phyloP scores from a whole-genome alignment of 257 asterid species.

The Anisodus tanguticus region DNA sequence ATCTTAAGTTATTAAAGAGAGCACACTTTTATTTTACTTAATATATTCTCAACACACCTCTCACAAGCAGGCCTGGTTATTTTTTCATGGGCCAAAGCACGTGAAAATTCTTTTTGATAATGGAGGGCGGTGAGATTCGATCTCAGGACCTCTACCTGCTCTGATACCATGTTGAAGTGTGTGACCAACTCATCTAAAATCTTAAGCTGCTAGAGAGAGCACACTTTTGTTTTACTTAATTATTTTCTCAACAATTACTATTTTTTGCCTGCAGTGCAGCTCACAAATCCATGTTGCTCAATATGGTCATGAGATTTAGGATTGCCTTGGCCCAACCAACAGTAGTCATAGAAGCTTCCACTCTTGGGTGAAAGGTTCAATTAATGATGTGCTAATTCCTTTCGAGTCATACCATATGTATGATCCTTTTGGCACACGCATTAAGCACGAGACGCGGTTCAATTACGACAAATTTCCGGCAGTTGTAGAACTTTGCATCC shows the following conservation, averaged over 20 bases:
- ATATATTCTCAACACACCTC: too few species aligned
- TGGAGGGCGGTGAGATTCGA: too few species aligned
- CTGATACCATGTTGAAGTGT: too few species aligned
- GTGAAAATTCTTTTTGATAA: too few species aligned
- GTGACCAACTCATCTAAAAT: too few species aligned
- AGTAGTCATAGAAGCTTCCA: constrained; percentile 70
- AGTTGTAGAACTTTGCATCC: constrained; percentile 92
- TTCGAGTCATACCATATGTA: constrained; percentile 87
- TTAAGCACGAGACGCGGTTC: constrained; percentile 86
- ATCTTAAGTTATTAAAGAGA: too few species aligned
- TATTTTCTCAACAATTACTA: background rate
- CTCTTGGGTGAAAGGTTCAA: constrained; percentile 87
- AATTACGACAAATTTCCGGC: constrained; percentile 83
- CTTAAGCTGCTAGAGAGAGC: too few species aligned
- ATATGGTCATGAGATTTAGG: constrained; percentile 71
- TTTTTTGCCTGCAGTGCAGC: constrained; percentile 66
- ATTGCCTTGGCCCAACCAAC: constrained; percentile 69
- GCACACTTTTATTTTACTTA: too few species aligned
- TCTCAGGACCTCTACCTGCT: too few species aligned
- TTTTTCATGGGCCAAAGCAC: too few species aligned
- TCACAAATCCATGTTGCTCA: constrained; percentile 77
- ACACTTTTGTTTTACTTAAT: too few species aligned
- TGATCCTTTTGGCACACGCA: constrained; percentile 84
- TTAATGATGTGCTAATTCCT: constrained; percentile 76
- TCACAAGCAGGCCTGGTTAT: too few species aligned